Evolutionary conservation across 106 monocot genomes (phyloP).

Genomic region (Chionographis japonica): DNA sequence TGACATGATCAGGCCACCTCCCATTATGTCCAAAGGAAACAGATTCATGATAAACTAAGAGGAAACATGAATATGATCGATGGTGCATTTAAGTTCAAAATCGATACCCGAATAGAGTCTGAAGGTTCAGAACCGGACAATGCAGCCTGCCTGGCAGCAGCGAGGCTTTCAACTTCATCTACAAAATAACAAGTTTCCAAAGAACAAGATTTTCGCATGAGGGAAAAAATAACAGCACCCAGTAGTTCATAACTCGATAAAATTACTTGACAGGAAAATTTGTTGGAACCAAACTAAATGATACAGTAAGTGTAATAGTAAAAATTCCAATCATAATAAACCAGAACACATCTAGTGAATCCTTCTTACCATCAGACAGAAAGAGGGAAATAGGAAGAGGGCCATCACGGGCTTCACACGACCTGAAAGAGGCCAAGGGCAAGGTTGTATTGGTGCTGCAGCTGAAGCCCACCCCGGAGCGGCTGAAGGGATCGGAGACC

Average conservation of each 20-base stretch:
- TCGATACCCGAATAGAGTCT: conserved; percentile 86
- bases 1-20: background rate
- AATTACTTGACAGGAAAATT: too few relatives aligned
- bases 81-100: background rate
- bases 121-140: conserved; percentile 98
- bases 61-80: background rate
- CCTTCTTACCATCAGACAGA: too few relatives aligned
- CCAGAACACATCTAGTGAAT: too few relatives aligned
- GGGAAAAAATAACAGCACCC: conserved; percentile 1
- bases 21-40: background rate
- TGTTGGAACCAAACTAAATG: too few relatives aligned
- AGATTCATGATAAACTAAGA: background rate
- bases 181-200: conserved; percentile 10
- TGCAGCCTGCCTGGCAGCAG: conserved; percentile 93
- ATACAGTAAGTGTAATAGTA: too few relatives aligned
- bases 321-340: too few relatives aligned
- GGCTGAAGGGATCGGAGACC: too few relatives aligned
- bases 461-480: too few relatives aligned
- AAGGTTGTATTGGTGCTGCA: too few relatives aligned
- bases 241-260: background rate
- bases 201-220: background rate
- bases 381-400: too few relatives aligned
- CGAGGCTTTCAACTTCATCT: conserved; percentile 99
- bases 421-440: too few relatives aligned
- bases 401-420: too few relatives aligned